phyloP scores from a whole-genome alignment of 176 grass and related monocot species.

The Oropetium thomaeum region DNA sequence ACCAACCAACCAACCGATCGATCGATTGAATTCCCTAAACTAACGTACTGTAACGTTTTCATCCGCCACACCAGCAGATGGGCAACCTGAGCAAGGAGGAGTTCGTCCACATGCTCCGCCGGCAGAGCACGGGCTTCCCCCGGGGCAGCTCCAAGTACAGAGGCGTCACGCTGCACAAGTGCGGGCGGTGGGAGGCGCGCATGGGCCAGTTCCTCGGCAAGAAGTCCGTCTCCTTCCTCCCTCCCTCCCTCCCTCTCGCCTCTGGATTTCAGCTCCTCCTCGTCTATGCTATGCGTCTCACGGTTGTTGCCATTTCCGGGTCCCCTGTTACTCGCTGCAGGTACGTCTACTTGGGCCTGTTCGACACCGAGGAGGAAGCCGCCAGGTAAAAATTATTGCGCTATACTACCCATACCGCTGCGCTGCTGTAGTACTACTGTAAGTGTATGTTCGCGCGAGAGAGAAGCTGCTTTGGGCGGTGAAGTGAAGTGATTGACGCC shows the following conservation, averaged over 20 bases:
- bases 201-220: constrained; percentile 98
- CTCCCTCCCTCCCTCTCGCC: not conserved
- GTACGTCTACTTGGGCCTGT: constrained; percentile 86
- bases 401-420: no score
- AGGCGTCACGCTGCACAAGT: constrained; percentile 97
- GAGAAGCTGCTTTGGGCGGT: not conserved
- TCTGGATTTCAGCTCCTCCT: no score
- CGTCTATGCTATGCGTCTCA: no score
- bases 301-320: not conserved
- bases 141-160: constrained; percentile 95
- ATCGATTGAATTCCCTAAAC: no score
- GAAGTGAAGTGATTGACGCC: constrained; percentile 33
- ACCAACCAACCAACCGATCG: no score
- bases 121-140: constrained; percentile 84
- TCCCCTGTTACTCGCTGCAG: constrained; percentile 28
- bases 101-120: constrained; percentile 93
- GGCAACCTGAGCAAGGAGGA: constrained; percentile 93
- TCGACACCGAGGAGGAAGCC: constrained; percentile 86
- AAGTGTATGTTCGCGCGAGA: not conserved
- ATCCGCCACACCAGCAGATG: constrained; percentile 44
- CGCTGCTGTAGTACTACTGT: no score
- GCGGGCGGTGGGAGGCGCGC: constrained; percentile 92
- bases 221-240: constrained; percentile 40
- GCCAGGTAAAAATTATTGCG: constrained; percentile 66
- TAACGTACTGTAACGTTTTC: no score